A percentile compares a stretch with the other conserved stretches of the same genome.
These are phyloP conservation scores for Colletotrichum lini DNA, from an alignment of 2,329 filamentous ascomycete species.

Conservation along the genomic window DNA sequence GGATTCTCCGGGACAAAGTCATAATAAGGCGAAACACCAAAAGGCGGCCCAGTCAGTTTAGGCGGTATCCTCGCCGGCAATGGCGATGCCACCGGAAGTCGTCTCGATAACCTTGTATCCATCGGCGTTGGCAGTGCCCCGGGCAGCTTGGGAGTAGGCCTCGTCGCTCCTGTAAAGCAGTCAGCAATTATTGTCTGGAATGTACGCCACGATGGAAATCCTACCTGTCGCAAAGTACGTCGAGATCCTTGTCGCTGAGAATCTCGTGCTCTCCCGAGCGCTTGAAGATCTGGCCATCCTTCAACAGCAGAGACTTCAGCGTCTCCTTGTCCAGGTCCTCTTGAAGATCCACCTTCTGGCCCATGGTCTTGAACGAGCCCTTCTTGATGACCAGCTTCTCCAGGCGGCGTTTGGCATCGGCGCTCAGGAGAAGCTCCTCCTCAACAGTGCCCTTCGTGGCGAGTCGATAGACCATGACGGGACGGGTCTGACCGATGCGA, in stretches of 20 bases:
- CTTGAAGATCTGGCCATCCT: conserved; percentile 79
- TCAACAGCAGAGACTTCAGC: conserved; percentile 73
- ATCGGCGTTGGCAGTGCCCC: conserved; percentile 80
- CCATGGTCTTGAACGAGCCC: conserved; percentile 82
- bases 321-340: conserved; percentile 73
- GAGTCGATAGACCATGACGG: conserved; percentile 93
- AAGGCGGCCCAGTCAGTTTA: neutral
- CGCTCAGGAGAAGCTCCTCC: conserved; percentile 86
- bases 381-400: conserved; percentile 98
- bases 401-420: conserved; percentile 90
- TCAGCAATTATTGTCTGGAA: neutral
- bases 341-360: conserved; percentile 69
- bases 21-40: neutral
- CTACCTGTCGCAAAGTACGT: conserved; percentile 82
- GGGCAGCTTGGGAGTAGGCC: conserved; percentile 80
- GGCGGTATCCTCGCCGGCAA: conserved; percentile 18
- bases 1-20: neutral
- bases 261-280: conserved; percentile 74
- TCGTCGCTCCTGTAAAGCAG: conserved; percentile 63
- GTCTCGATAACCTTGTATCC: conserved; percentile 87
- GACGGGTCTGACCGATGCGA: conserved; percentile 91
- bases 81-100: conserved; percentile 64
- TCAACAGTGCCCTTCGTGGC: conserved; percentile 95
- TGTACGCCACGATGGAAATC: conserved; percentile 4
- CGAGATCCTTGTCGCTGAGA: conserved; percentile 82